Base-by-base conservation (phyloP, 2,329 filamentous ascomycete species). In the Dichotomopilus funicola region DNA sequence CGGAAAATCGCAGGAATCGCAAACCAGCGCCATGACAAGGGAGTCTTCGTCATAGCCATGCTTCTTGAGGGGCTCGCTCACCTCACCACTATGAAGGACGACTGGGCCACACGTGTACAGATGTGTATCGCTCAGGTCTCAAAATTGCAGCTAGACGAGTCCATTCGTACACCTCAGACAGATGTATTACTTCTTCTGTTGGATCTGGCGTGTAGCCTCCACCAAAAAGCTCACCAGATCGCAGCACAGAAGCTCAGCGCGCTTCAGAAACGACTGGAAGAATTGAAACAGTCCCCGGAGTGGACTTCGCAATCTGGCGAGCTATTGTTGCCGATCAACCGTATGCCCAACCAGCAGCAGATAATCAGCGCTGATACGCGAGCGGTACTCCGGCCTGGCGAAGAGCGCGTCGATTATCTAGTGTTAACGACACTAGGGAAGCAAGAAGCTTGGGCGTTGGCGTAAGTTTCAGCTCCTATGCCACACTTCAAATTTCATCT, bases 121-220 rank as follows among this genome's bases (percentile, higher is more conserved):
- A 77, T 80, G 45, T 88, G 87, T 51, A 80, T 92, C 61, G 88
- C 88, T n/a, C 80, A 85, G 50, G 87, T 85, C 5, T 77, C 85
- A 56, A 88, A 86, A 62, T 79, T 85, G 53, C 88, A 92, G 65
- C 74, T 88, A 9, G 81, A 88, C 41, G 75, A 79, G 1, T 76
- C 79, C n/a, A 75, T 81, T 53, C 75, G 78, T 44, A 78, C 89
- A 41, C 80, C 83, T 5, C 87, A 89, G 63, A 76, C 91, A 12
- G 79, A 83, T 53, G 76, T 85, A 1, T 68, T 91, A 49, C 76
- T 85, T 10, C 76, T 88, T 52, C 76, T 87, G 46, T 73, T 91
- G 13, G 87, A 91, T 65, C 75, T 91, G 27, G 79, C 82, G 1
- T 88, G 86, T 64, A 85, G 82, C 62, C 72, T 91, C 51, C 80